Base-by-base conservation (phyloP, 257 asterid species). In the Capsicum baccatum region DNA sequence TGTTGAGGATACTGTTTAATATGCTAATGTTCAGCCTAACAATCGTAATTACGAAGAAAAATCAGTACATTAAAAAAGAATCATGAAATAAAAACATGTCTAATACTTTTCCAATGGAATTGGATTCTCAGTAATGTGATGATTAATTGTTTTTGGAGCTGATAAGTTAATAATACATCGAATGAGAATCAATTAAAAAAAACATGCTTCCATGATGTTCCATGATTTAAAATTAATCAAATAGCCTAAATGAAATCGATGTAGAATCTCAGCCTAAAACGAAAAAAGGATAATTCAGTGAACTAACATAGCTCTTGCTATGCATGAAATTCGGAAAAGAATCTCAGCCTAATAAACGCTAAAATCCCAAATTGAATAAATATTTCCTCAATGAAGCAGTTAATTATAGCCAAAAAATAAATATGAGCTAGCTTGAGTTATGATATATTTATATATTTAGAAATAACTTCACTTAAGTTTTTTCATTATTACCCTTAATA, bases 21-120 rank as follows among this genome's bases (percentile, higher is more conserved):
- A 44, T 44, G 21, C 81, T 52, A 74, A 12, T 21, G 15, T 74
- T 74, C 81, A 21, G 52, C 81, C 81, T 52, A 50, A 74, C 14
- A 50, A 48, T 48, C 3, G 59, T 55, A 55, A 55, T 10, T 55
- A 13, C 10, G 3, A 1, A 62, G 48, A 19, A 5, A 63, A 63
- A 62, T 4, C 33, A 19, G 21, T 9, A 63, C 8, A 26, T 21
- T 33, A 70, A 26, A 26, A 69, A 17, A 9, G 16, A 17, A 71
- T 71, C 9, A n/a, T 44, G 37, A 4, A 71, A 9, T 44, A 47
- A 71, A 71, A 71, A n/a, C 17, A 71, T 9, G 57, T 17, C 33
- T 2, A 71, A 44, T 44, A 69, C 8, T 50, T 74, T 74, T 21
- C 62, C 5, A 21, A 74, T 11, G 62, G 62, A 74, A 21, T 50